Evolutionary conservation across 202 grass and related monocot genomes (phyloP).

Genomic region (Brachypodium distachyon): DNA sequence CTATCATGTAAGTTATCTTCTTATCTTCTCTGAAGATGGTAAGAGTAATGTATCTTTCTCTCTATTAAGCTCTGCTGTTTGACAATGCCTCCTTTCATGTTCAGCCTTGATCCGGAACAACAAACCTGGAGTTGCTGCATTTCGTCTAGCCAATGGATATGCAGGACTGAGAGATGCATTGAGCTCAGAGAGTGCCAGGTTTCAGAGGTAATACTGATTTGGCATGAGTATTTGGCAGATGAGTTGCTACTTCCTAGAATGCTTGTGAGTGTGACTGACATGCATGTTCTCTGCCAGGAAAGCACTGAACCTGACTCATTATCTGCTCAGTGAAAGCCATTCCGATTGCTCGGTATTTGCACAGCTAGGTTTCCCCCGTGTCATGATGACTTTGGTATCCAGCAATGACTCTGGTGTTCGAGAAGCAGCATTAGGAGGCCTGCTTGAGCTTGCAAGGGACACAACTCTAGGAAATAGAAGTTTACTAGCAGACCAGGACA

Average conservation of each 20-base stretch:
- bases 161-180: conserved; percentile 72
- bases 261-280: not conserved
- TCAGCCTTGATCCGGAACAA: conserved; percentile 87
- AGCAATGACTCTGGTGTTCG: conserved; percentile 70
- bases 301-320: conserved; percentile 64
- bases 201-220: conserved; percentile 58
- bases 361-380: conserved; percentile 61
- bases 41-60: not conserved
- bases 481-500: conserved; percentile 34
- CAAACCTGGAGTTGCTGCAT: conserved; percentile 57
- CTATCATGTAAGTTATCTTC: conserved; percentile 65
- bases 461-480: conserved; percentile 28
- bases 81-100: conserved; percentile 15
- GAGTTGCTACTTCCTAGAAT: not conserved
- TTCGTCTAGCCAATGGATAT: conserved; percentile 79
- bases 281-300: conserved; percentile 43
- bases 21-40: not conserved
- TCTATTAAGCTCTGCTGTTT: not conserved
- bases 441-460: conserved; percentile 69
- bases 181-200: conserved; percentile 60
- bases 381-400: conserved; percentile 65
- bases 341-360: conserved; percentile 58
- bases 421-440: conserved; percentile 69
- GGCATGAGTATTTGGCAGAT: not conserved
- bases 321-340: conserved; percentile 66